Evolutionary conservation across 2,329 filamentous ascomycete genomes (phyloP).

Genomic region (Annulohypoxylon truncatum): DNA sequence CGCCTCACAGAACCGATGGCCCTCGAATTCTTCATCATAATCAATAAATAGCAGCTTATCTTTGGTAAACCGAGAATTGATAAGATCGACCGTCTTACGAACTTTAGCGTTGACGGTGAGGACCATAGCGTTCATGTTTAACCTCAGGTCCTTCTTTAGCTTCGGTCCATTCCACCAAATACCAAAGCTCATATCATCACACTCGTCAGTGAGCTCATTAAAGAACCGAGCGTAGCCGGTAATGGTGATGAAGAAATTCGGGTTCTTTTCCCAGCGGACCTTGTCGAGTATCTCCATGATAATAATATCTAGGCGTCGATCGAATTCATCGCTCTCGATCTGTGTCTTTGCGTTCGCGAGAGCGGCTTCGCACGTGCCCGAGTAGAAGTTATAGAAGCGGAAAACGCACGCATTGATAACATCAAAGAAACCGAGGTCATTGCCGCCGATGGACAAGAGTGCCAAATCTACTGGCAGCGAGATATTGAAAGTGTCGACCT

Average conservation of each 20-base stretch:
- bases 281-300: conserved; percentile 59
- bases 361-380: conserved; percentile 58
- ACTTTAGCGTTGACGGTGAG: conserved; percentile 57
- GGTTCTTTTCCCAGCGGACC: conserved; percentile 58
- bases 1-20: conserved; percentile 59
- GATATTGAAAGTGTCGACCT: conserved; percentile 57
- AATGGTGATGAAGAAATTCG: conserved; percentile 57
- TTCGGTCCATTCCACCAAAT: conserved; percentile 60
- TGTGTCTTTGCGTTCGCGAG: conserved; percentile 51
- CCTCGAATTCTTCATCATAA: conserved; percentile 58
- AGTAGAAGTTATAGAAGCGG: conserved; percentile 62
- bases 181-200: conserved; percentile 58
- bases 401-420: conserved; percentile 64
- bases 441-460: conserved; percentile 60
- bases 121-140: conserved; percentile 59
- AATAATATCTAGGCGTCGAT: conserved; percentile 53
- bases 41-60: conserved; percentile 58
- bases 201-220: conserved; percentile 57
- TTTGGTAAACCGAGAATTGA: conserved; percentile 54
- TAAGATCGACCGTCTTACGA: conserved; percentile 48
- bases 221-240: conserved; percentile 63
- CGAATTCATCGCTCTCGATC: conserved; percentile 53
- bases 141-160: conserved; percentile 54
- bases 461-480: conserved; percentile 56
- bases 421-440: conserved; percentile 62